These are phyloP conservation scores for Hypericum perforatum DNA, from an alignment of 345 rosid genomes.

Conservation along the genomic window DNA sequence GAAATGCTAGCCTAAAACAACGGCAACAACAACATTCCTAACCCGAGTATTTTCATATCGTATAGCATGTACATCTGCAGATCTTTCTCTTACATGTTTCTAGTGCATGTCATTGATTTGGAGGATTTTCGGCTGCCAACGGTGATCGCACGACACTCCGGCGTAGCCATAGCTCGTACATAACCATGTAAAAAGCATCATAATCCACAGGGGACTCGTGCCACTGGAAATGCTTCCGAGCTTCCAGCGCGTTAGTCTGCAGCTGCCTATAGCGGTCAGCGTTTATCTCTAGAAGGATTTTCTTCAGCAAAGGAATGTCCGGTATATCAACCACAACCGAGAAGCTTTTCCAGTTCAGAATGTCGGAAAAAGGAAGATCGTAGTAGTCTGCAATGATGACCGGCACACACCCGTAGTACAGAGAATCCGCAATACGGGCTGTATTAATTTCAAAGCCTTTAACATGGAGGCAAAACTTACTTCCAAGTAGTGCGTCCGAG, in stretches of 20 bases:
- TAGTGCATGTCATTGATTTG: neutral
- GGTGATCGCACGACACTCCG: conserved; percentile 24
- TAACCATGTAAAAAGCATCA: conserved; percentile 43
- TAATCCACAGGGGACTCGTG: conserved; percentile 30
- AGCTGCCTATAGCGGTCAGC: conserved; percentile 17
- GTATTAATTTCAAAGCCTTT: conserved; percentile 62
- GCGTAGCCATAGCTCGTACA: conserved; percentile 51
- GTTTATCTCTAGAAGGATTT: conserved; percentile 26
- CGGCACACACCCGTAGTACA: conserved; percentile 44
- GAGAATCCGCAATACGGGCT: conserved; percentile 44
- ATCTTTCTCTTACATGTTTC: no score
- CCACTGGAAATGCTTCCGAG: conserved; percentile 49
- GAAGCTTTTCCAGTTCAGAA: conserved; percentile 46
- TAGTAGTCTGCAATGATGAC: conserved; percentile 52
- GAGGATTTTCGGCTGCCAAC: no score
- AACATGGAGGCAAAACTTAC: conserved; percentile 60
- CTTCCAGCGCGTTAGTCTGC: conserved; percentile 34
- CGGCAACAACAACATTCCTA: no score
- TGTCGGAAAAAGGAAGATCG: conserved; percentile 44
- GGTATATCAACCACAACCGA: conserved; percentile 31
- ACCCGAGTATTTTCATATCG: no score
- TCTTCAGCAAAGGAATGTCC: conserved; percentile 45
- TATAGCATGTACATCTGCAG: no score
- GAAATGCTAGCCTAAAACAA: no score
- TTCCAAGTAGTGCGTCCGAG: conserved; percentile 35